Evolutionary conservation across 768 basidiomycete genomes (phyloP).

Genomic region (Collybiopsis luxurians): DNA sequence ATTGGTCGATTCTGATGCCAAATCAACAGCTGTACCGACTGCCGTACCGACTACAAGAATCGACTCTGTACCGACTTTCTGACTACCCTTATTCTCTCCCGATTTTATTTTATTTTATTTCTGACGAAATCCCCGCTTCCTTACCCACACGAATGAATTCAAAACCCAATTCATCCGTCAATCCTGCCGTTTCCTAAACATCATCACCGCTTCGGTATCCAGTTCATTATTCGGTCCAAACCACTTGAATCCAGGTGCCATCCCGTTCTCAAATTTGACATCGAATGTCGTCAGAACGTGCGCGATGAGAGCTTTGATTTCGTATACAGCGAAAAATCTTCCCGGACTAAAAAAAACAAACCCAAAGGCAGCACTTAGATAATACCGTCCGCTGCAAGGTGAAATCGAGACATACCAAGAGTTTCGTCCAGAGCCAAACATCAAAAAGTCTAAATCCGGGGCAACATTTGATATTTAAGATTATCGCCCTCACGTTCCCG

Average conservation of each 20-base stretch:
- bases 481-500: constrained; percentile 30
- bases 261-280: constrained; percentile 28
- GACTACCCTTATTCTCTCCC: too few relatives aligned
- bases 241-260: constrained; percentile 6
- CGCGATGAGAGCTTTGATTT: constrained; percentile 40
- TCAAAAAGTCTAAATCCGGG: constrained; percentile 25
- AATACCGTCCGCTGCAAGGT: too few relatives aligned
- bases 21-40: too few relatives aligned
- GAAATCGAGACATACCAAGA: constrained; percentile 15
- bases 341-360: constrained; percentile 33
- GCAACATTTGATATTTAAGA: constrained; percentile 31
- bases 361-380: not conserved
- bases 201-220: constrained; percentile 14
- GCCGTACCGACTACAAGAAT: too few relatives aligned
- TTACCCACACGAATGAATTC: too few relatives aligned
- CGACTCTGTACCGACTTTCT: too few relatives aligned
- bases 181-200: constrained; percentile 7
- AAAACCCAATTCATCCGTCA: too few relatives aligned
- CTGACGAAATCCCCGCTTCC: too few relatives aligned
- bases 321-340: constrained; percentile 43
- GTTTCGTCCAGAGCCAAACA: constrained; percentile 38
- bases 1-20: too few relatives aligned
- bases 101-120: too few relatives aligned
- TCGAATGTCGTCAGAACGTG: constrained; percentile 39
- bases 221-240: constrained; percentile 10